Base-by-base conservation (phyloP, 225 moss, liverwort and hornwort genomes). In the Asterella californica region DNA sequence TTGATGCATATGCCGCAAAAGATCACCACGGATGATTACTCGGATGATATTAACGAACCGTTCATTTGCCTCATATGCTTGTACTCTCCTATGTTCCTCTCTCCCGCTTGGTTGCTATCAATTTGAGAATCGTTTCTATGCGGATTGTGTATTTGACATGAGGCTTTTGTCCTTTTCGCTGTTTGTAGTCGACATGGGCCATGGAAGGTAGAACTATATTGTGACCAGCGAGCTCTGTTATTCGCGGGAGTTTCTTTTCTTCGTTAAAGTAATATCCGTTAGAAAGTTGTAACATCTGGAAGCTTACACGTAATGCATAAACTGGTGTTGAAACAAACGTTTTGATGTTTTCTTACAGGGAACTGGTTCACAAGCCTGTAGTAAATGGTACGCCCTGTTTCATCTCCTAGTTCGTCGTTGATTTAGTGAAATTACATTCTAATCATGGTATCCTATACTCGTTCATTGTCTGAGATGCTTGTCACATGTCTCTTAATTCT, bases 281-380 rank as follows among this genome's bases (percentile, higher is more conserved):
- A 10, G 47, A 48, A 12, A n/a, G 10, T 72, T 47, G 32, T 14
- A 64, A 10, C 22, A 1, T 32, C 10, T 64, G 15, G 45, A 18
- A 17, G 27, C 18, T 75, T 54, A 18, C 33, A 36, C 24, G 4
- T 48, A 25, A 6, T 22, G 46, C 46, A 10, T 46, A 25, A n/a
- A 47, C 21, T 71, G 27, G 8, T 62, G 7, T 62, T 62, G 71
- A 71, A 71, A 17, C 6, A n/a, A 50, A 25, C 22, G 7, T 36
- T 38, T 59, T 57, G n/a, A 17, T 25, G 30, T 24, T 47, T 19
- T 54, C 69, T 68, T 52, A 67, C 88, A 88, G 88, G 83, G 96
- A 96, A 79, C 87, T 97, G 82, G 97, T 92, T 5, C 93, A 93
- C 91, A 97, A 97, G 87, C 97, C 97, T 54, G 92, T 97, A 25